Conservation (phyloP, 2,329 filamentous ascomycete genomes). For the Trichoderma sp. region DNA sequence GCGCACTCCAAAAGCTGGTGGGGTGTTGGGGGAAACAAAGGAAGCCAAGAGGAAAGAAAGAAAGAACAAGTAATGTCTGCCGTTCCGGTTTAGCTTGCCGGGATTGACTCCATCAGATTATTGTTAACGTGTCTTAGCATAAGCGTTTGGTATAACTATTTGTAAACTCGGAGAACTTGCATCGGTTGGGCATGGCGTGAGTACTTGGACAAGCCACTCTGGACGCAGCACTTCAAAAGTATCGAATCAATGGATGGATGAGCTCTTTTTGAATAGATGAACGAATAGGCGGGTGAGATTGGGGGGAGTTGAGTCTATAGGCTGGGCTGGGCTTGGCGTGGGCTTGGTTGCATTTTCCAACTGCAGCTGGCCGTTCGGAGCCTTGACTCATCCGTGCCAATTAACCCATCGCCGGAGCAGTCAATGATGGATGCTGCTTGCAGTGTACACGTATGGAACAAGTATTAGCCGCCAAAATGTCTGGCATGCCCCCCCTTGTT, state of each 20-base stretch:
- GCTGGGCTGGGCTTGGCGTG: constrained; percentile 12
- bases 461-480: constrained; percentile 4
- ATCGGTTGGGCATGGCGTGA: not conserved
- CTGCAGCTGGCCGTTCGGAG: constrained; percentile 3
- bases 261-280: not conserved
- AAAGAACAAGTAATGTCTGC: not conserved
- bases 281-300: not conserved
- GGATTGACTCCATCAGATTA: not conserved
- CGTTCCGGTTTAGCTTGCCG: not conserved
- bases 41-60: not conserved
- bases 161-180: not conserved
- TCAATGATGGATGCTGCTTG: not conserved
- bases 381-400: constrained; percentile 5
- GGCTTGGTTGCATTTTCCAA: constrained; percentile 12
- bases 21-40: not conserved
- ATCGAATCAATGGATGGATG: not conserved
- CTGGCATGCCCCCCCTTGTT: not conserved
- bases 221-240: not conserved
- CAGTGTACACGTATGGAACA: not conserved
- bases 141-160: not conserved
- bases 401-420: not conserved
- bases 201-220: not conserved
- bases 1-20: not conserved
- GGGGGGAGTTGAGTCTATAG: not conserved
- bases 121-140: not conserved